A percentile compares a stretch with the other conserved stretches of the same genome.
Evolutionary conservation across 305 asterid genomes (phyloP).

Genomic region (Nicotiana rustica): DNA sequence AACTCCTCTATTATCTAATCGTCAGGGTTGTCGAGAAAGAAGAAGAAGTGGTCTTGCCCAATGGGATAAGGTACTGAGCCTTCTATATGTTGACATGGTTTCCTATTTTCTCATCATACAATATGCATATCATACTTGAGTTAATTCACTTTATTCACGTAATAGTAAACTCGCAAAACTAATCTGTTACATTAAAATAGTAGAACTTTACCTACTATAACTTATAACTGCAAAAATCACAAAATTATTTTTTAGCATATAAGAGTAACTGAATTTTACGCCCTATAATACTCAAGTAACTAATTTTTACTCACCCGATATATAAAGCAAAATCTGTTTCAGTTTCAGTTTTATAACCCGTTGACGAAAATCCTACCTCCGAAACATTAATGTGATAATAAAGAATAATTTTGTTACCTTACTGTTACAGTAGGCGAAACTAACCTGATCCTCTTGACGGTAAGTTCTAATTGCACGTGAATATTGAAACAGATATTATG

Average conservation of each 20-base stretch:
- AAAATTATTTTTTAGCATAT: not conserved
- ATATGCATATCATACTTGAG: too few species aligned
- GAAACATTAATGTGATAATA: too few species aligned
- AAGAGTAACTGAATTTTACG: not conserved
- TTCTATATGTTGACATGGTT: not conserved
- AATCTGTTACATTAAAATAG: not conserved
- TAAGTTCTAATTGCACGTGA: not conserved
- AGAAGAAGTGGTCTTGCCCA: constrained; percentile 78
- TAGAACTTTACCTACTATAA: not conserved
- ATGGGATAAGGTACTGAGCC: constrained; percentile 66
- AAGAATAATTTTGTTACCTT: not conserved
- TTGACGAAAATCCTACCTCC: too few species aligned
- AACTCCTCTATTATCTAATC: not conserved
- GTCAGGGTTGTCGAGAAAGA: constrained; percentile 80
- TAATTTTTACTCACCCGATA: not conserved
- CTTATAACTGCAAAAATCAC: not conserved
- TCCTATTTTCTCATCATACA: too few species aligned
- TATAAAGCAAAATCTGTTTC: too few species aligned
- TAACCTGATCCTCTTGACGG: not conserved
- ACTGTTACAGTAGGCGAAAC: not conserved
- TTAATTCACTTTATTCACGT: not conserved
- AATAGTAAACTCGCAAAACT: not conserved
- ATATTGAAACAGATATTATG: constrained; percentile 55
- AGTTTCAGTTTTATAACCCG: too few species aligned
- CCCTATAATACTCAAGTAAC: not conserved